Percentiles rank a stretch among this genome's conserved stretches.
These are phyloP conservation scores for Phytophthora cryptogea DNA, from an alignment of 352 stramenopile genomes.

Conservation along the genomic window DNA sequence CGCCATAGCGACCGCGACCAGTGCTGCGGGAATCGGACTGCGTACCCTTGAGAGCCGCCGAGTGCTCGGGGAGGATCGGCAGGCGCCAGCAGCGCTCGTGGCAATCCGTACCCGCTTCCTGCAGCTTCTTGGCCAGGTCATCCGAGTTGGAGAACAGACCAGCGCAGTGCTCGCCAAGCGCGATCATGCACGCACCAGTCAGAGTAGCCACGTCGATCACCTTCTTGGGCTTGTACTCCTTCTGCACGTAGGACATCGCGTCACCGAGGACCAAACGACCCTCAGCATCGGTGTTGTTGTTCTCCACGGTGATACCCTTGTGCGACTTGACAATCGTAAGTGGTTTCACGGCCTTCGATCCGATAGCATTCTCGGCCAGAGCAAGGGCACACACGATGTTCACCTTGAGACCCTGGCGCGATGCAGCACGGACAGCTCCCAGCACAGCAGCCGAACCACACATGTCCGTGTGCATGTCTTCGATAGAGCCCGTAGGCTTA, in stretches of 20 bases:
- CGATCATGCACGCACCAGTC: constrained; percentile 90
- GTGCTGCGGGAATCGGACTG: constrained; percentile 85
- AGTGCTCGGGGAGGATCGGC: constrained; percentile 88
- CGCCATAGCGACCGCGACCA: constrained; percentile 76
- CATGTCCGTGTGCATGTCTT: constrained; percentile 94
- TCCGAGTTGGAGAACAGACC: constrained; percentile 94
- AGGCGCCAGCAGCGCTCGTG: constrained; percentile 90
- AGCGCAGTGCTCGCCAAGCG: constrained; percentile 87
- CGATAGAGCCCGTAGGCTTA: constrained; percentile 91
- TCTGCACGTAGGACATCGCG: constrained; percentile 88
- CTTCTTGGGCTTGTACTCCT: constrained; percentile 89
- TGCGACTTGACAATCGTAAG: constrained; percentile 90
- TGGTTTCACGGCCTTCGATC: constrained; percentile 86
- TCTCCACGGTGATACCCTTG: constrained; percentile 91
- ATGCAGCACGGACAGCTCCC: constrained; percentile 74
- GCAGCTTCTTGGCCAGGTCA: constrained; percentile 70
- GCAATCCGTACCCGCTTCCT: constrained; percentile 58
- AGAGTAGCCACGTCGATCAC: constrained; percentile 95
- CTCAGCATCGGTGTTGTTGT: constrained; percentile 94
- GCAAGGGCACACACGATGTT: constrained; percentile 83
- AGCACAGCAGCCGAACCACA: constrained; percentile 89
- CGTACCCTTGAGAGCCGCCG: constrained; percentile 75
- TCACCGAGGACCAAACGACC: constrained; percentile 92
- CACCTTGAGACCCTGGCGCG: constrained; percentile 69
- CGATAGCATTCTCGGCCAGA: constrained; percentile 85